Evolutionary conservation across 73 alveolate species (phyloP), one percentile per base, ranked within the genome.

Genomic region (Urostyla sp.): DNA sequence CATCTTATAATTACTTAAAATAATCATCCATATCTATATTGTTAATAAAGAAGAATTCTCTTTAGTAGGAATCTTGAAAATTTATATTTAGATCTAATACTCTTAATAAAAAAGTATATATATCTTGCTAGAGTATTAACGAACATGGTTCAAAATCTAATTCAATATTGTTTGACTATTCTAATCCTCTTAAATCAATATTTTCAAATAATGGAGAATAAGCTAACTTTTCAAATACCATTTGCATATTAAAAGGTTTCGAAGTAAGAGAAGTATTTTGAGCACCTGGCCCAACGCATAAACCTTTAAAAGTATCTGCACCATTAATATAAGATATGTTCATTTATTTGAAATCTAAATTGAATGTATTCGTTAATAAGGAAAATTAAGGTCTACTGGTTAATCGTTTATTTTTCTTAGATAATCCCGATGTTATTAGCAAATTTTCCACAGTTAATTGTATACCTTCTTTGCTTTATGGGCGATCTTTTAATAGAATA

Each of bases 81-180:
- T 57, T 72, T 0, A 81, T n/a, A 28, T 81, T 81, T 0, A 81
- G 60, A 38, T 81, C 91, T 59, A 81, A 13, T 3, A 54, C n/a
- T 54, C 91, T 67, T 34, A 81, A 2, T 15, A 81, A n/a, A 27
- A 27, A 35, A 4, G 86, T 69, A 45, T 81, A 81, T 18, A 20
- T 30, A 16, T 52, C 54, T 37, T 81, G 55, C 32, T 48, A 45
- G 31, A 81, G 36, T 10, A 7, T 40, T 23, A 81, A 37, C 5
- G 15, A 28, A 24, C 37, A 13, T 43, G 80, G 80, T 21, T 66
- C 80, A 44, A 66, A 66, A 5, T 43, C 23, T 31, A 66, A 20
- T 11, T 24, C 23, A 13, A 66, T 66, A 28, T 66, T 59, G n/a
- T 28, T 21, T 21, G 80, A 59, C 44, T 66, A 23, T 23, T 66